Evolutionary conservation across 345 rosid genomes (phyloP), one percentile per base, ranked within the genome.

Genomic region (Lepidium sativum): DNA sequence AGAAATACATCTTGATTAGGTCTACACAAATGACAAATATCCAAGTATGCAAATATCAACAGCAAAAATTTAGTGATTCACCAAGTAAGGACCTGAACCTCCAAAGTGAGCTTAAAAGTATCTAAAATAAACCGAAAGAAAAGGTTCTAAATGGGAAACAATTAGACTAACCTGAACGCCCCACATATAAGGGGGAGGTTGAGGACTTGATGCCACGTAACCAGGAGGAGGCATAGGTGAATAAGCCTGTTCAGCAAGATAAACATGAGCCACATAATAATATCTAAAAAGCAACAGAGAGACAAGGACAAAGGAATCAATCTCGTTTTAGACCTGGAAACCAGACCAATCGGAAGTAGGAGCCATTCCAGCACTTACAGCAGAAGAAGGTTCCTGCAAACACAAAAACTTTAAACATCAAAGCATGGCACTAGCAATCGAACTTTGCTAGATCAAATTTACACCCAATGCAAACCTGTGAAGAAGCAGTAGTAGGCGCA

Each of bases 171-270:
- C 98, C 96, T 89, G 98, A 74, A 87, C 98, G 0, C 98, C 98
- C 98, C 98, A 92, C 97, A 92, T 87, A 68, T 92, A 90, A 54
- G 98, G 97, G 65, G 79, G 96, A 68, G 96, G 87, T 80, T 90
- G 98, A 72, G 98, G 96, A 79, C 87, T 92, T 68, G 97, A 84
- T 15, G 97, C 88, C 70, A 90, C 63, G 68, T 84, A 92, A 23
- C 98, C 98, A 81, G 81, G 98, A 12, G 97, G 94, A 32, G 91
- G 97, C 59, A 92, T 80, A 57, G 91, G 88, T 73, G 98, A 86
- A 84, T 83, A 89, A 20, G 96, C 88, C 98, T 92, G 79, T 52
- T 63, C 31, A 61, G 47, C 53, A 69, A 43, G 35, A 74, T 17
- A 69, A 32, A 13, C 38, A 33, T 61, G 3, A 54, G 47, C 25